Percentiles rank a stretch among this genome's conserved stretches.
Evolutionary conservation across 73 alveolate genomes (phyloP).

Genomic region (Paramecium bursaria): DNA sequence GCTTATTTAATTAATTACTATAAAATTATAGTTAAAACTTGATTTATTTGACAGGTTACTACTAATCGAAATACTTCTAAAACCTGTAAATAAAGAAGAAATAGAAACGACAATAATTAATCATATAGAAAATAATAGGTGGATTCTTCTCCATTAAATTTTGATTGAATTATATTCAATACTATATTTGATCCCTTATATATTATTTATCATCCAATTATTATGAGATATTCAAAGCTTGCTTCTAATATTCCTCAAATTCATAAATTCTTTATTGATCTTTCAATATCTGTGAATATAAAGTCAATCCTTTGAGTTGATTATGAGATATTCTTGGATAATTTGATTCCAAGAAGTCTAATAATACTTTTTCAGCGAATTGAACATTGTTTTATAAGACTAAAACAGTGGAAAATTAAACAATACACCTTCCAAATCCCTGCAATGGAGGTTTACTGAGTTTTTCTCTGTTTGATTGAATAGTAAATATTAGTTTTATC

Average conservation of each 20-base stretch:
- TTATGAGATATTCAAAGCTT: constrained; percentile 12
- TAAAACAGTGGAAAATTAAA: constrained; percentile 7
- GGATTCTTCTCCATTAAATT: no score
- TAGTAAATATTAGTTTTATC: constrained; percentile 43
- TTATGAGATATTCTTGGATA: constrained; percentile 27
- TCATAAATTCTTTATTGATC: constrained; percentile 6
- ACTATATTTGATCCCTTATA: constrained; percentile 43
- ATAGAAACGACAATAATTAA: no score
- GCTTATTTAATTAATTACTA: no score
- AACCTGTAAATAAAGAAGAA: no score
- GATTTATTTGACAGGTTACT: no score
- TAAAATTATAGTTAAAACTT: no score
- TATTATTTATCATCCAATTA: background rate
- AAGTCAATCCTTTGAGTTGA: constrained; percentile 10
- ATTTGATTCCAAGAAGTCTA: constrained; percentile 14
- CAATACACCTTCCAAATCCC: constrained; percentile 40
- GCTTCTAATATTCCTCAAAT: constrained; percentile 45
- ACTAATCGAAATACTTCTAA: no score
- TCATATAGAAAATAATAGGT: no score
- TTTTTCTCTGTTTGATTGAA: background rate
- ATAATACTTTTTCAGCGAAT: constrained; percentile 8
- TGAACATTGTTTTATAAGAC: background rate
- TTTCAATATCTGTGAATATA: constrained; percentile 17
- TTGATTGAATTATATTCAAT: no score
- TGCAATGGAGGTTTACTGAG: background rate